Percentiles rank a stretch among this genome's conserved stretches.
Conservation (phyloP, 805 yeast species). For the Kuraishia hungarica region DNA sequence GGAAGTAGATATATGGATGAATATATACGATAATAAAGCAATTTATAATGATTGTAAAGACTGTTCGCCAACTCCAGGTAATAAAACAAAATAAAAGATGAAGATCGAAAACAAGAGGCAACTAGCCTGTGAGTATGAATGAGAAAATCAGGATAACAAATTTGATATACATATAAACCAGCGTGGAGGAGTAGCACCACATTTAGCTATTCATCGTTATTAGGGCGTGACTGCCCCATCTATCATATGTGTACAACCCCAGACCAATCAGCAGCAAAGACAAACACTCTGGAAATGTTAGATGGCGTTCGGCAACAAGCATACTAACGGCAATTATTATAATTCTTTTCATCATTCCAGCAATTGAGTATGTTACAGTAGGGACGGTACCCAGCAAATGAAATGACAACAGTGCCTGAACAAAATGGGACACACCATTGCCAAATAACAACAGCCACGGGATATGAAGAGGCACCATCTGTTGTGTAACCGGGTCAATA, state of each 20-base stretch:
- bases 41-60: not conserved
- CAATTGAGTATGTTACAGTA: slow-evolving; percentile 72
- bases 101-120: not conserved
- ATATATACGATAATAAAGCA: slow-evolving; percentile 7
- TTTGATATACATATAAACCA: not conserved
- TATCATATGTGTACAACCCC: slow-evolving; percentile 66
- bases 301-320: slow-evolving; percentile 46
- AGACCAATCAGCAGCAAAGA: slow-evolving; percentile 49
- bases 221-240: slow-evolving; percentile 41
- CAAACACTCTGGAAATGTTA: slow-evolving; percentile 29
- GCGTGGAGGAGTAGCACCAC: too few species aligned
- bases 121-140: not conserved
- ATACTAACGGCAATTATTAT: slow-evolving; percentile 62
- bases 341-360: slow-evolving; percentile 67
- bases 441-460: slow-evolving; percentile 33
- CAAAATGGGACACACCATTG: slow-evolving; percentile 63
- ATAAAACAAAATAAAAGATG: not conserved
- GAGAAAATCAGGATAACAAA: not conserved
- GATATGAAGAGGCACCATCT: slow-evolving; percentile 8
- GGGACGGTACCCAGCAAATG: slow-evolving; percentile 63
- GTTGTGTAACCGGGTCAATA: slow-evolving; percentile 23
- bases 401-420: slow-evolving; percentile 68
- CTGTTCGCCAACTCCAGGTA: not conserved
- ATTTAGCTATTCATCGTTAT: not conserved
- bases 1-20: slow-evolving; percentile 25